These are phyloP conservation scores for Arabidopsis arenosa DNA, from an alignment of 345 rosid genomes.

Conservation along the genomic window DNA sequence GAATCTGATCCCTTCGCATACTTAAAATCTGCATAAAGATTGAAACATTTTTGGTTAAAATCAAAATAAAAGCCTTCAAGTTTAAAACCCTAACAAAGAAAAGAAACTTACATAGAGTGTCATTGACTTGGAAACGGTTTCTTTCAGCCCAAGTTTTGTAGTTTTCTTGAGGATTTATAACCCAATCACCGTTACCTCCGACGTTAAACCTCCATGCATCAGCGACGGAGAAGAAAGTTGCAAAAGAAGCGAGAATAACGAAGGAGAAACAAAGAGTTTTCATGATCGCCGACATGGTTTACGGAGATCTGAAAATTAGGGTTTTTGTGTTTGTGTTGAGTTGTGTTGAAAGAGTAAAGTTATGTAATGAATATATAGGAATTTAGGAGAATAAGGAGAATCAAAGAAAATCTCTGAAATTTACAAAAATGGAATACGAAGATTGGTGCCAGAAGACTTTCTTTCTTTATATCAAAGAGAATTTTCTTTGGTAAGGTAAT, in stretches of 20 bases:
- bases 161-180: conserved; percentile 46
- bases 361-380: conserved; percentile 28
- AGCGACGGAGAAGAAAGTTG: conserved; percentile 39
- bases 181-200: conserved; percentile 75
- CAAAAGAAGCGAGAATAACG: conserved; percentile 38
- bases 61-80: not conserved
- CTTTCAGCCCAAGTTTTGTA: conserved; percentile 65
- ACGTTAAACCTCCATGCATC: conserved; percentile 53
- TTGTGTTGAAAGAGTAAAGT: not conserved
- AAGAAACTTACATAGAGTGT: conserved; percentile 57
- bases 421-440: conserved; percentile 15
- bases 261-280: conserved; percentile 35
- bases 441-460: not conserved
- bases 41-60: not conserved
- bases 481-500: conserved; percentile 30
- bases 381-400: conserved; percentile 6
- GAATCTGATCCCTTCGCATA: conserved; percentile 62
- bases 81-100: not conserved
- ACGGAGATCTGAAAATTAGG: conserved; percentile 5
- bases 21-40: conserved; percentile 50
- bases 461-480: conserved; percentile 9
- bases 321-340: conserved; percentile 1
- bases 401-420: conserved; percentile 1
- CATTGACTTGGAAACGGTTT: conserved; percentile 64
- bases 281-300: conserved; percentile 40